These are phyloP conservation scores for Galium porrigens DNA, from an alignment of 305 asterid genomes.

Conservation along the genomic window DNA sequence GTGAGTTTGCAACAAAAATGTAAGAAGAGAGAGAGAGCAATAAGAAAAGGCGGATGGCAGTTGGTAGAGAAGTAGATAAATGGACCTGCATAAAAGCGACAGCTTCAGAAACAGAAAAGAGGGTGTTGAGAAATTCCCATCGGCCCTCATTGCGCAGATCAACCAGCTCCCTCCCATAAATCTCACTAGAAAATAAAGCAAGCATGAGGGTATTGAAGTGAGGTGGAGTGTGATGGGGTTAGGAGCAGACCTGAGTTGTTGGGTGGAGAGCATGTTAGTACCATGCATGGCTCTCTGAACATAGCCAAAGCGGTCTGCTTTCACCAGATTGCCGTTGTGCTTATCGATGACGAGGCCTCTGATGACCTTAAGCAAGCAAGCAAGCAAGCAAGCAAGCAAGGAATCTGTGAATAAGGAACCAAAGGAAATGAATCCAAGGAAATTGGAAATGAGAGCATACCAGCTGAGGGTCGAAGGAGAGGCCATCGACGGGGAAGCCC, in stretches of 20 bases:
- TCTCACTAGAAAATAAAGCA: slow-evolving; percentile 39
- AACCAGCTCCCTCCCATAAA: slow-evolving; percentile 81
- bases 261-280: slow-evolving; percentile 65
- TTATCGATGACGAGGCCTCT: slow-evolving; percentile 84
- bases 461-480: slow-evolving; percentile 79
- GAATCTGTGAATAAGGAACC: background rate
- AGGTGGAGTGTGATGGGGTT: too few species aligned
- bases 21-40: background rate
- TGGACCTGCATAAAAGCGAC: slow-evolving; percentile 90
- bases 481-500: slow-evolving; percentile 90
- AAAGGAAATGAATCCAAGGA: too few species aligned
- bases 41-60: background rate
- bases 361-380: slow-evolving; percentile 44
- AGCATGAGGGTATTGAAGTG: too few species aligned
- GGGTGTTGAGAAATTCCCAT: slow-evolving; percentile 80
- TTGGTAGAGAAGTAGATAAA: too few species aligned
- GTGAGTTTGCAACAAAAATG: background rate
- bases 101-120: slow-evolving; percentile 87
- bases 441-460: slow-evolving; percentile 20
- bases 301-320: slow-evolving; percentile 85
- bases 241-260: slow-evolving; percentile 37
- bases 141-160: slow-evolving; percentile 69
- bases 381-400: slow-evolving; percentile 15
- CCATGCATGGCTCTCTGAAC: slow-evolving; percentile 89
- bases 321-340: slow-evolving; percentile 75